A percentile compares a stretch with the other conserved stretches of the same genome.
These are phyloP conservation scores for Edaphochlamys debaryana DNA, from an alignment of 139 green algal species.

Conservation along the genomic window DNA sequence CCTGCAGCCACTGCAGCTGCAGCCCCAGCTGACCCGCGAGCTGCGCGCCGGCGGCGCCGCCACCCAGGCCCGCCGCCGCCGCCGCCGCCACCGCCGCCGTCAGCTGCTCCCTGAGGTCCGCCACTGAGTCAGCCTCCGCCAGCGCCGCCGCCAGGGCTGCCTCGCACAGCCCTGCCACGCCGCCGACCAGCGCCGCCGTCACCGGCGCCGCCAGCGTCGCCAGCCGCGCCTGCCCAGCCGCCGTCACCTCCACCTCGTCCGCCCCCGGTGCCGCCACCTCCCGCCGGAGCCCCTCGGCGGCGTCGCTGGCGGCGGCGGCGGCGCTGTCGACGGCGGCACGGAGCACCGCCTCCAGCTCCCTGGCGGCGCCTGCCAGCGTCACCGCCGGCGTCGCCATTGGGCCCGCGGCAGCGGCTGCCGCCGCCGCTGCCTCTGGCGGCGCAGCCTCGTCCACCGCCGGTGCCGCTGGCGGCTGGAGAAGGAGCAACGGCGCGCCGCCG, in stretches of 20 bases:
- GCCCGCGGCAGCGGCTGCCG: neutral
- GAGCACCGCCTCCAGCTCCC: slow-evolving; percentile 2
- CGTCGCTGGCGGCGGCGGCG: neutral
- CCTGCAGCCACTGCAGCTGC: slow-evolving; percentile 7
- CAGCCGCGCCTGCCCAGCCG: slow-evolving; percentile 6
- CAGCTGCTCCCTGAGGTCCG: slow-evolving; percentile 26
- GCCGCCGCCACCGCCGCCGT: neutral
- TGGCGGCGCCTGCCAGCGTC: neutral
- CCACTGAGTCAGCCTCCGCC: slow-evolving; percentile 2
- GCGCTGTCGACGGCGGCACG: slow-evolving; percentile 14
- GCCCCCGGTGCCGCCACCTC: slow-evolving; percentile 27
- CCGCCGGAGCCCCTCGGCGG: slow-evolving; percentile 7
- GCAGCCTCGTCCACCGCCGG: neutral
- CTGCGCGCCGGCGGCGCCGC: neutral
- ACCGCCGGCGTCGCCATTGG: neutral
- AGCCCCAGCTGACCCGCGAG: slow-evolving; percentile 11
- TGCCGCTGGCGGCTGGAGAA: neutral
- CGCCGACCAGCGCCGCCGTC: slow-evolving; percentile 23
- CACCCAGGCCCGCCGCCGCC: neutral
- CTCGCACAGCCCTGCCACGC: slow-evolving; percentile 7
- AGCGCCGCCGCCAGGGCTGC: slow-evolving; percentile 7
- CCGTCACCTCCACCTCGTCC: slow-evolving; percentile 18
- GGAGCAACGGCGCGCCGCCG: neutral
- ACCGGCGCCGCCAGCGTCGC: slow-evolving; percentile 31
- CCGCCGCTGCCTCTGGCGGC: neutral